Evolutionary conservation across 495 filamentous ascomycete genomes (phyloP).

Genomic region (Filosporella fistucella): DNA sequence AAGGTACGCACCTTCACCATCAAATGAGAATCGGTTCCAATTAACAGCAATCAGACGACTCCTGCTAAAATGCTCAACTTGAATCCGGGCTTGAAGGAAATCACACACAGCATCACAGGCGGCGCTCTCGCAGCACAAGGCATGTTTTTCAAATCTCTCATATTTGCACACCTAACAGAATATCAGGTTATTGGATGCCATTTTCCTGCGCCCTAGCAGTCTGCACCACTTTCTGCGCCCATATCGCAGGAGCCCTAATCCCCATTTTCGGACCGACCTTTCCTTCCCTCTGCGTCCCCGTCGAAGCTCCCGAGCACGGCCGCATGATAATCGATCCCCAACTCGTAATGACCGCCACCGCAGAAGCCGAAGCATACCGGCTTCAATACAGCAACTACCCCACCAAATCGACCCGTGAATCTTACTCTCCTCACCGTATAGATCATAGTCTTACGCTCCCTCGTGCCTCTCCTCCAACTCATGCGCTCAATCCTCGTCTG

Average conservation of each 20-base stretch:
- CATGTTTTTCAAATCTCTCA: constrained; percentile 26
- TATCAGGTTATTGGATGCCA: constrained; percentile 92
- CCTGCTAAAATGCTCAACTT: constrained; percentile 74
- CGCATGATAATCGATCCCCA: constrained; percentile 63
- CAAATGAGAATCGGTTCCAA: not conserved
- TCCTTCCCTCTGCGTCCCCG: constrained; percentile 61
- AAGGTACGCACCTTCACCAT: constrained; percentile 55
- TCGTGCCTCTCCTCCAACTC: not conserved
- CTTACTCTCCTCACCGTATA: constrained; percentile 10
- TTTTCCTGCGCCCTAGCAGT: constrained; percentile 78
- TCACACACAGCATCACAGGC: constrained; percentile 92
- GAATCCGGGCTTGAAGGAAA: constrained; percentile 78
- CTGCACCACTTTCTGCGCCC: constrained; percentile 80
- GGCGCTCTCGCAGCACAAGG: constrained; percentile 88
- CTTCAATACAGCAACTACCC: constrained; percentile 11
- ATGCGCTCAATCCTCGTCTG: constrained; percentile 17
- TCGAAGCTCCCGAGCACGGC: constrained; percentile 49
- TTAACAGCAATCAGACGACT: constrained; percentile 57
- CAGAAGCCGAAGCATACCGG: constrained; percentile 46
- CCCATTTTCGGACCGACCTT: constrained; percentile 86
- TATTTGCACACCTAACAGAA: not conserved
- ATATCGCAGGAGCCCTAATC: constrained; percentile 78
- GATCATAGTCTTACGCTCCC: not conserved
- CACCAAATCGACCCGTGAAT: constrained; percentile 1
- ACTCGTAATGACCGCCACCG: constrained; percentile 42